Conservation (phyloP, 2,329 filamentous ascomycete species). For the Fusarium albidum region DNA sequence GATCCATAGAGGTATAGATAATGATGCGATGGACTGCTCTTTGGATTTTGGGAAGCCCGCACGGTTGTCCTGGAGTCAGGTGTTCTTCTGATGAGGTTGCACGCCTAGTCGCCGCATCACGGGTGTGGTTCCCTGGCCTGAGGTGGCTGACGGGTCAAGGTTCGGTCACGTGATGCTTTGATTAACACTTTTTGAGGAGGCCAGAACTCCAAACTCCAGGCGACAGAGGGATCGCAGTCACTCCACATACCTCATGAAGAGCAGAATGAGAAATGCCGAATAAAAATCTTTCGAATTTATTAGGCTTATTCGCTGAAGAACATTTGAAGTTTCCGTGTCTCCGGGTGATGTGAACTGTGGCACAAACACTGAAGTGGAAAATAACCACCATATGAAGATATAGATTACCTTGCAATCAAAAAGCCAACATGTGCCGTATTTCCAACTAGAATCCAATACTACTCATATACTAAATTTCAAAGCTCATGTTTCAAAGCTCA, state of each 20-base stretch:
- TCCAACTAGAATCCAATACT: constrained; percentile 16
- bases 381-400: too few relatives aligned
- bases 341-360: neutral
- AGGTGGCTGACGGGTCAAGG: constrained; percentile 29
- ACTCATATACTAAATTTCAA: constrained; percentile 35
- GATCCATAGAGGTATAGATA: constrained; percentile 20
- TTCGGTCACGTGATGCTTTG: constrained; percentile 40
- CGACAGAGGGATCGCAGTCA: too few relatives aligned
- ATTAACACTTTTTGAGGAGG: too few relatives aligned
- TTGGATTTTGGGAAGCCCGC: neutral
- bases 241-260: too few relatives aligned
- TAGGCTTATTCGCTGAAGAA: too few relatives aligned
- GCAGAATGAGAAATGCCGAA: too few relatives aligned
- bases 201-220: too few relatives aligned
- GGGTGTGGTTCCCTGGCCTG: constrained; percentile 36
- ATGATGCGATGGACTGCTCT: neutral
- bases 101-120: constrained; percentile 38
- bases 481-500: constrained; percentile 26
- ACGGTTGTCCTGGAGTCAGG: constrained; percentile 18
- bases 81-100: constrained; percentile 34
- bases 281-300: too few relatives aligned
- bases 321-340: too few relatives aligned
- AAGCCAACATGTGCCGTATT: constrained; percentile 18
- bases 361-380: neutral
- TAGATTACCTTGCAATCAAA: neutral